Evolutionary conservation across 2,329 filamentous ascomycete species (phyloP), one percentile per base, ranked within the genome.

Genomic region (Epicoccum sorghinum): DNA sequence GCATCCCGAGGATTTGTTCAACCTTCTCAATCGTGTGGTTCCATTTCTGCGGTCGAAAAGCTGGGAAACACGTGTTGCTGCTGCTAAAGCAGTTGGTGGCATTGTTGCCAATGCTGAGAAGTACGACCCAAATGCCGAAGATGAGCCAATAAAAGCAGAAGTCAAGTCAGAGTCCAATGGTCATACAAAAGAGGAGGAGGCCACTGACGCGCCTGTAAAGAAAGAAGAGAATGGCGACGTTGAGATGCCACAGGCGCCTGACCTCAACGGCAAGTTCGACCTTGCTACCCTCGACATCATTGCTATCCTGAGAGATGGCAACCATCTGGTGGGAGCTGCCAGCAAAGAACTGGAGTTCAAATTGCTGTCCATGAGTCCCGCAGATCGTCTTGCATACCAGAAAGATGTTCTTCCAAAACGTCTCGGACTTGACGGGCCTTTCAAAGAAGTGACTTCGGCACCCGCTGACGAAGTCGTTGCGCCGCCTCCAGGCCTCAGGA

Each of bases 1-100:
- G 75, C 95, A 98, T 68, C 95, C 95, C 0, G 93, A 99, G 77
- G 96, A 99, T 75, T 82, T 99, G 1, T 98, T 98, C 78, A 97
- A 98, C 71, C 83, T 99, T 6, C 83, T 99, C 10, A 93, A 91
- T 27, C 85, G 93, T 57, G 93, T 99, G 29, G 88, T 99, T n/a
- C 93, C 95, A 1, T 99, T 97, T 75, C 83, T 99, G 27, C 87
- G 91, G 54, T 93, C 95, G 65, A 96, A 93, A 74, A 93, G 93
- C 71, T 99, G 95, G 95, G 95, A 99, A 71, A 99, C 95, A 24
- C 84, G 96, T 64, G 93, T 89, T 57, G 96, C 95, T 48, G 90
- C 96, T 41, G 92, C 93, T 64, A 96, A 93, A 77, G 95, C 95
- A 18, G 88, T 99, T 54, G 93, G 93, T 54, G 92, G 93, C 67